Conservation (phyloP, 2,329 filamentous ascomycete genomes). For the Penicillium sp. region DNA sequence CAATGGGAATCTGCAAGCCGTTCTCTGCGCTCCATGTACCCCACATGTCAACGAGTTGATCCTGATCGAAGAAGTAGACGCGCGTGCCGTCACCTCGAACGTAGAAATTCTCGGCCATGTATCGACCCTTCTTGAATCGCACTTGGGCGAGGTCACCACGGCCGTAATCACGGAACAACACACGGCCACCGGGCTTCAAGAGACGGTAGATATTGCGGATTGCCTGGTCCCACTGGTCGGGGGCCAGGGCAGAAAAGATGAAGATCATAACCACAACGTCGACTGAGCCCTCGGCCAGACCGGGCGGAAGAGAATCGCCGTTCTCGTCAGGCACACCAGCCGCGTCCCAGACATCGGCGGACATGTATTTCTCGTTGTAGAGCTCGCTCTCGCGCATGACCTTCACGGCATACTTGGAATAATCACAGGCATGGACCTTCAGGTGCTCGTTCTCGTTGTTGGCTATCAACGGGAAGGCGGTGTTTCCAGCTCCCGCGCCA, state of each 20-base stretch:
- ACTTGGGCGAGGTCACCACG: constrained; percentile 94
- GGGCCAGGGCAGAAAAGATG: constrained; percentile 90
- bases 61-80: constrained; percentile 94
- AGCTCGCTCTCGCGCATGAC: constrained; percentile 79
- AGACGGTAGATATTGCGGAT: constrained; percentile 77
- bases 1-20: constrained; percentile 29
- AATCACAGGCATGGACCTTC: constrained; percentile 91
- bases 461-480: constrained; percentile 84
- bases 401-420: constrained; percentile 90
- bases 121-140: constrained; percentile 91
- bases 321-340: constrained; percentile 58
- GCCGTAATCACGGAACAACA: constrained; percentile 96
- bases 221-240: constrained; percentile 78
- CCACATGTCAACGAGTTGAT: constrained; percentile 82
- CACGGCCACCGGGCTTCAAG: constrained; percentile 87
- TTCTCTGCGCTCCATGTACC: constrained; percentile 48
- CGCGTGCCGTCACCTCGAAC: constrained; percentile 91
- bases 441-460: constrained; percentile 80
- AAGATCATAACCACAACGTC: constrained; percentile 95
- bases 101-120: constrained; percentile 96
- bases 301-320: constrained; percentile 64
- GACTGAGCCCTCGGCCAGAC: constrained; percentile 72
- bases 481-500: constrained; percentile 93
- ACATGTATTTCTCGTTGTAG: constrained; percentile 71
- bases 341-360: constrained; percentile 94